Evolutionary conservation across 2,329 filamentous ascomycete species (phyloP).

Genomic region (Xylariaceae sp.): DNA sequence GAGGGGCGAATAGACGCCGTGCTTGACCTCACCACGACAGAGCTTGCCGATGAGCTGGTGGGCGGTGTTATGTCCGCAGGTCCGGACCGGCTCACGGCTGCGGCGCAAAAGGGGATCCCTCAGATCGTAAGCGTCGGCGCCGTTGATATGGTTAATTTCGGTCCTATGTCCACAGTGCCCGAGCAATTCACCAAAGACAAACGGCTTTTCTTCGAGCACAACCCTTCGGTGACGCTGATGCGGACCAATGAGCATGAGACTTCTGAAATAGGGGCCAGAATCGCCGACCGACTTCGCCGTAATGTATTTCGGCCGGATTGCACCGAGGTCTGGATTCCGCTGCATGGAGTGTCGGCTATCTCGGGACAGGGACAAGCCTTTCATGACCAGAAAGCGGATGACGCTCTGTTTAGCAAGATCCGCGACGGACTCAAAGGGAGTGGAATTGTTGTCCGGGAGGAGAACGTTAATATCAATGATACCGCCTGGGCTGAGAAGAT

Average conservation of each 20-base stretch:
- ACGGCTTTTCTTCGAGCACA: constrained; percentile 59
- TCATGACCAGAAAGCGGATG: constrained; percentile 40
- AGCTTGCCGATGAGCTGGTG: constrained; percentile 60
- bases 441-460: constrained; percentile 46
- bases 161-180: constrained; percentile 36
- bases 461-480: constrained; percentile 53
- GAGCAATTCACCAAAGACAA: constrained; percentile 46
- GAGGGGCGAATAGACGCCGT: constrained; percentile 60
- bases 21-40: constrained; percentile 68
- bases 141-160: constrained; percentile 43
- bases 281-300: constrained; percentile 49
- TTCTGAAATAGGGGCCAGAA: constrained; percentile 48
- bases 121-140: constrained; percentile 48
- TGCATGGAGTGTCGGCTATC: constrained; percentile 58
- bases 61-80: constrained; percentile 63
- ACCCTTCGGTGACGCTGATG: constrained; percentile 63
- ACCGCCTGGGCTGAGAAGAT: constrained; percentile 19
- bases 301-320: constrained; percentile 36
- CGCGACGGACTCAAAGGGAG: constrained; percentile 44
- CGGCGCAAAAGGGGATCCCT: constrained; percentile 54
- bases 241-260: constrained; percentile 58
- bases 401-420: constrained; percentile 51
- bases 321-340: constrained; percentile 57
- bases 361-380: constrained; percentile 52
- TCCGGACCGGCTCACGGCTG: constrained; percentile 52